These are phyloP conservation scores for Tricholoma terreum DNA, from an alignment of 768 basidiomycete genomes.

Conservation along the genomic window DNA sequence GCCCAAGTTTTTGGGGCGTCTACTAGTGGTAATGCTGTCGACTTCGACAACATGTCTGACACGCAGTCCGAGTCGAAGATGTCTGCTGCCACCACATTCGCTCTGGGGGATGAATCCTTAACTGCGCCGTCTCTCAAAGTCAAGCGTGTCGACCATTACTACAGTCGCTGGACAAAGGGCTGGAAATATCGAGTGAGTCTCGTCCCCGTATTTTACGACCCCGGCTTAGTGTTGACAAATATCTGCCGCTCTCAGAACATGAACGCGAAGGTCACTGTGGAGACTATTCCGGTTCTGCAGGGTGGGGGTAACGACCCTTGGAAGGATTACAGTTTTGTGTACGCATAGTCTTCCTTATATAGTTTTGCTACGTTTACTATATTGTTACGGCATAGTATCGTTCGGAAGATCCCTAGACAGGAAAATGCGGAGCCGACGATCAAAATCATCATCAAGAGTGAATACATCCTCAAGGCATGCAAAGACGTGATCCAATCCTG, in stretches of 20 bases:
- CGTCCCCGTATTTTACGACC: no score
- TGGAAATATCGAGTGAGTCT: background rate
- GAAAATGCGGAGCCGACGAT: conserved; percentile 42
- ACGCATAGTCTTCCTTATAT: conserved; percentile 16
- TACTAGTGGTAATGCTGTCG: background rate
- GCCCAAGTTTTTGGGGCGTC: background rate
- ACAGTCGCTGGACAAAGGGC: conserved; percentile 53
- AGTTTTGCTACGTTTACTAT: background rate
- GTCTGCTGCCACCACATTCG: conserved; percentile 26
- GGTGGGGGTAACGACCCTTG: conserved; percentile 47
- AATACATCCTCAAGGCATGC: conserved; percentile 53
- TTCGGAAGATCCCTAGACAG: conserved; percentile 46
- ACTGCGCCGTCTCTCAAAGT: conserved; percentile 50
- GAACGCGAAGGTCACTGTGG: conserved; percentile 49
- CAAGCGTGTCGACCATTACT: conserved; percentile 58
- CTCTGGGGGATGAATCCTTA: conserved; percentile 33
- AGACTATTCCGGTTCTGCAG: conserved; percentile 39
- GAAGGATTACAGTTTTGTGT: conserved; percentile 58
- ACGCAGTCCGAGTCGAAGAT: conserved; percentile 26
- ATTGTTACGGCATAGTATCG: conserved; percentile 33
- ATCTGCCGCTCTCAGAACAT: conserved; percentile 24
- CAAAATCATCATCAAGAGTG: conserved; percentile 56
- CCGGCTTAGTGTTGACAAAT: no score
- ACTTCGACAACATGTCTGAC: conserved; percentile 14
- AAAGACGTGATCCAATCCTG: conserved; percentile 55